A percentile compares a stretch with the other conserved stretches of the same genome.
Conservation (phyloP, 352 stramenopile species). For the Pilasporangium apinafurcum region DNA sequence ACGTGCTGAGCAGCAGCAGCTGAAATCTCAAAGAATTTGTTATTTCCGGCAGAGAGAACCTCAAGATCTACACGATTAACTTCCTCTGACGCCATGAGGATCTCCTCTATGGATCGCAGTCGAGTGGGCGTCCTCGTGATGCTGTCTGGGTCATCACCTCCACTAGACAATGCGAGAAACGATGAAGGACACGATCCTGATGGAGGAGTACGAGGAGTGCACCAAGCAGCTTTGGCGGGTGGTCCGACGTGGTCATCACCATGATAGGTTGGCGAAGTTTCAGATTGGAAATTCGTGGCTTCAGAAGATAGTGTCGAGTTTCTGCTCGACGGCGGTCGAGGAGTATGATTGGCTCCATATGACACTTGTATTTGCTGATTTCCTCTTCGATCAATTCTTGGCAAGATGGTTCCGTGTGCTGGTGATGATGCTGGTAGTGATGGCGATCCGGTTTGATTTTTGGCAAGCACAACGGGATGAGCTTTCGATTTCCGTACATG, state of each 20-base stretch:
- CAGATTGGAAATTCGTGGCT: background rate
- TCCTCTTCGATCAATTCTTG: slow-evolving; percentile 21
- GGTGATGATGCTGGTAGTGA: background rate
- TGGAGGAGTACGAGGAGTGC: slow-evolving; percentile 40
- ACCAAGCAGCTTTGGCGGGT: slow-evolving; percentile 42
- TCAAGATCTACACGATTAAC: slow-evolving; percentile 49
- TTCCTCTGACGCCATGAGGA: slow-evolving; percentile 26
- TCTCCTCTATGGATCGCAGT: slow-evolving; percentile 39
- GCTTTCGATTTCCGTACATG: slow-evolving; percentile 14
- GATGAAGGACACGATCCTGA: slow-evolving; percentile 17
- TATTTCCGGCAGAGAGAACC: slow-evolving; percentile 24
- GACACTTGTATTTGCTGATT: too few relatives aligned
- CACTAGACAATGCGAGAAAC: slow-evolving; percentile 22
- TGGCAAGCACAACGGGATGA: too few relatives aligned
- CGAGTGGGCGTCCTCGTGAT: slow-evolving; percentile 19
- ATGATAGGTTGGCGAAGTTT: slow-evolving; percentile 28
- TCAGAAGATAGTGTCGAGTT: too few relatives aligned
- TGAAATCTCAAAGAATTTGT: slow-evolving; percentile 63
- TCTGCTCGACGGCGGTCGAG: background rate
- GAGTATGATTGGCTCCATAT: background rate
- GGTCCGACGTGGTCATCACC: slow-evolving; percentile 14
- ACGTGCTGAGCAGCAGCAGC: slow-evolving; percentile 41
- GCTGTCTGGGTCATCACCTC: background rate
- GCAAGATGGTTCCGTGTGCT: slow-evolving; percentile 18
- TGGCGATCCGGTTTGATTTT: too few relatives aligned